Evolutionary conservation across 2,329 filamentous ascomycete genomes (phyloP).

Genomic region (Trichoderma polysporum): DNA sequence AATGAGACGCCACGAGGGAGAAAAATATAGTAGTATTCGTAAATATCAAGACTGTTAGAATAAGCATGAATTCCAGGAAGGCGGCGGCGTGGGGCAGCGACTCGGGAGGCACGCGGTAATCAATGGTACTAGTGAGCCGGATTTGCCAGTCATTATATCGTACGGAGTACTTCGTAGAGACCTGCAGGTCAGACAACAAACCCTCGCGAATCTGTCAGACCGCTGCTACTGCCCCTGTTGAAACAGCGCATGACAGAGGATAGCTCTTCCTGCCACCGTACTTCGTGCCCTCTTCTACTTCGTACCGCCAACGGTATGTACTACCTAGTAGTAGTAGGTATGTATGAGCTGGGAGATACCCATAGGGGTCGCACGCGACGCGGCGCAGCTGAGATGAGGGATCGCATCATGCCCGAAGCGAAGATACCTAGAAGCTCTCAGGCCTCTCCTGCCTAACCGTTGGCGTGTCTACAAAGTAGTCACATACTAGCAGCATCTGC

Average conservation of each 20-base stretch:
- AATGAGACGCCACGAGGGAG: not conserved
- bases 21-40: not conserved
- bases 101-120: not conserved
- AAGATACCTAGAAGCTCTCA: not conserved
- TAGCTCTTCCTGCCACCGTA: slow-evolving; percentile 2
- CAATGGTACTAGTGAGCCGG: not conserved
- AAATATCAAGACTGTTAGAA: not conserved
- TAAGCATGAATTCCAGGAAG: slow-evolving; percentile 17
- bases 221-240: slow-evolving; percentile 3
- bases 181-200: slow-evolving; percentile 11
- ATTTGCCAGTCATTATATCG: not conserved
- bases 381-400: not conserved
- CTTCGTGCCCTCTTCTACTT: slow-evolving; percentile 1
- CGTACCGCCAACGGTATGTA: not conserved
- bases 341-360: not conserved
- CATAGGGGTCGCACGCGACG: slow-evolving; percentile 9
- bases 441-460: not conserved
- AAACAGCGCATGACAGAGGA: slow-evolving; percentile 1
- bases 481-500: not conserved
- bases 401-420: not conserved
- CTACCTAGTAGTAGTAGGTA: not conserved
- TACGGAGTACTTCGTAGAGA: not conserved
- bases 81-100: slow-evolving; percentile 18
- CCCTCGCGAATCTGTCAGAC: slow-evolving; percentile 16
- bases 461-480: not conserved